Evolutionary conservation across 805 yeast species (phyloP).

Genomic region (Candida maris): DNA sequence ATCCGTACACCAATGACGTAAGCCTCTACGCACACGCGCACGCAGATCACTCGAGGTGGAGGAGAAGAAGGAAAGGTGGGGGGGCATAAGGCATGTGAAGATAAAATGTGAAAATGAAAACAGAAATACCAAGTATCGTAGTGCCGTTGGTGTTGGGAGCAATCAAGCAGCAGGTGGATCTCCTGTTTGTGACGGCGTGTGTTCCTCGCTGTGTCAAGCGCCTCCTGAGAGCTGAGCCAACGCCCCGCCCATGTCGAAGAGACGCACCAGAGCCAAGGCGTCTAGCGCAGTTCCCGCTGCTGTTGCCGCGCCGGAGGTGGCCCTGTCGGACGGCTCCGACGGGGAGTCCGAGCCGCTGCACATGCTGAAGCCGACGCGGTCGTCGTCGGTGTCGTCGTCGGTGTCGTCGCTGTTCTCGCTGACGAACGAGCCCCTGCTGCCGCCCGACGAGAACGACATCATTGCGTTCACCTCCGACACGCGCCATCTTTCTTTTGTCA

Average conservation of each 20-base stretch:
- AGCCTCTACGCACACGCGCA: no score
- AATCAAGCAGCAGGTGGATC: no score
- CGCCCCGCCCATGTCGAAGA: conserved; percentile 17
- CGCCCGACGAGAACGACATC: conserved; percentile 75
- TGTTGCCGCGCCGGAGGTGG: conserved; percentile 12
- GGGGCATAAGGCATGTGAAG: no score
- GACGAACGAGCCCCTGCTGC: conserved; percentile 60
- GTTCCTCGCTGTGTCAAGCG: no score
- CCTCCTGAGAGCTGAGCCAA: no score
- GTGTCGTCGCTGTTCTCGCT: conserved; percentile 44
- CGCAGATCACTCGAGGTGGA: no score
- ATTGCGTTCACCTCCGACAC: conserved; percentile 76
- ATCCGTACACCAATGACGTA: no score
- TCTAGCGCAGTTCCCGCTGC: background rate
- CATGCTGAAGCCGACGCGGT: conserved; percentile 22
- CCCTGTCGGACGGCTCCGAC: conserved; percentile 26
- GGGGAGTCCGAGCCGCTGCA: conserved; percentile 12
- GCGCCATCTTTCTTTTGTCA: conserved; percentile 80
- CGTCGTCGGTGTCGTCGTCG: conserved; percentile 27
- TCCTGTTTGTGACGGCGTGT: no score
- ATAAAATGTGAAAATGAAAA: no score
- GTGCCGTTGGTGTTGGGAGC: no score
- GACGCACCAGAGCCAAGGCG: conserved; percentile 9
- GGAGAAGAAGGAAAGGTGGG: no score
- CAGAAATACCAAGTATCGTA: no score